Base-by-base conservation (phyloP, 805 yeast species). In the Wickerhamiella dianesei region DNA sequence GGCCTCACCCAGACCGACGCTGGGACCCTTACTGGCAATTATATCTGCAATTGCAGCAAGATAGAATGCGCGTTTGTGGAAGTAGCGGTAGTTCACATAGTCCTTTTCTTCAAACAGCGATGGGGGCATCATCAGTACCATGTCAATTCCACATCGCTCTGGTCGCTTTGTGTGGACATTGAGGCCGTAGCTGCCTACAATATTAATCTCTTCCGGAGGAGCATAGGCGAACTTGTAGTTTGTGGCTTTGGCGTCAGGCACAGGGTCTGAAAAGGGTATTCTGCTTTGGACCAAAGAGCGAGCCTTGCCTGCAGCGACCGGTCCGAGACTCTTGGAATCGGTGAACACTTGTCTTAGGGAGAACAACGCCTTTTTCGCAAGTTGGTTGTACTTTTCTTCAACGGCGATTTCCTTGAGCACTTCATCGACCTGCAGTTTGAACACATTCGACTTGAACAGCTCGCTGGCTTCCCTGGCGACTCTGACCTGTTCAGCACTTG, bases 361-460 rank as follows among this genome's bases (percentile, higher is more conserved):
- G 48, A 59, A 53, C 3, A 87, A 69, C 49, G 70, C 69, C 55
- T 78, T 77, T 35, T 88, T 75, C 19, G 80, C 61, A 46, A 76
- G 83, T 54, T 85, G 61, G 40, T 81, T 73, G 57, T 80, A 79
- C 16, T 75, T 64, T 17, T 84, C 89, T 56, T 82, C 82, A 37
- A 88, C 63, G 55, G 77, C 75, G 37, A 89, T 75, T 63, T 89
- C 97, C 54, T 77, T 75, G 55, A 92, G 68, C 37, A 92, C 69
- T 61, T 88, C 97, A 64, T 88, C 97, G 50, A 92, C 87, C 67
- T 92, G 95, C 48, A 92, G 66, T 63, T 92, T 92, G 77, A 92
- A 89, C 47, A 92, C 87, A 64, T 88, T 92, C 6, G 96, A 86
- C 59, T 88, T 86, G 76, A 88, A 92, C 41, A 89, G 67, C 62